These are phyloP conservation scores for Fagopyrum tataricum DNA, from an alignment of 148 eudicot species.

Conservation along the genomic window DNA sequence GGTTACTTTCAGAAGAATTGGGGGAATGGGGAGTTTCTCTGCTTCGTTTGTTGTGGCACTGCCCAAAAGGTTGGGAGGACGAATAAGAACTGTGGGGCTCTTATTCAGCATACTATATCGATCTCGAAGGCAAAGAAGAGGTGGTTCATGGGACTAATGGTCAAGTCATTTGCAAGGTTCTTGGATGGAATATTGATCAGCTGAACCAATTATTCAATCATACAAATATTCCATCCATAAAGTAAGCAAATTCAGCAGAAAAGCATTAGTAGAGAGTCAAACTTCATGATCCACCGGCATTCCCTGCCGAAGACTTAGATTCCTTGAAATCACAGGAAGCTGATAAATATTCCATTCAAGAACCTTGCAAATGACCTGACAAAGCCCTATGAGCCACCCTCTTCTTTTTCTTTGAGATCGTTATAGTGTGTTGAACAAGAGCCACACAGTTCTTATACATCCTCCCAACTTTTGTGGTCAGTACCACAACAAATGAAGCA, in stretches of 20 bases:
- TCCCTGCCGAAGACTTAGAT: constrained; percentile 6
- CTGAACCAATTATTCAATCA: constrained; percentile 13
- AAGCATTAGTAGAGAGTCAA: neutral
- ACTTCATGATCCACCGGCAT: neutral
- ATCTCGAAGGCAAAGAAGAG: constrained; percentile 61
- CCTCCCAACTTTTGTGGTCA: constrained; percentile 39
- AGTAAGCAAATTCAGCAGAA: neutral
- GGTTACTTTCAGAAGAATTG: constrained; percentile 46
- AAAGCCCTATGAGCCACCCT: constrained; percentile 68
- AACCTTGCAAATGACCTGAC: constrained; percentile 65
- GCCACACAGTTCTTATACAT: constrained; percentile 59
- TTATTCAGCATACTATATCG: constrained; percentile 62
- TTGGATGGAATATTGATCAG: constrained; percentile 73
- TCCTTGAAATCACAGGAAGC: constrained; percentile 31
- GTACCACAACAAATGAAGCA: constrained; percentile 73
- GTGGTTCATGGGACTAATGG: constrained; percentile 68
- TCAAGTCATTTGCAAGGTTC: constrained; percentile 65
- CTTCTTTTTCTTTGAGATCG: constrained; percentile 57
- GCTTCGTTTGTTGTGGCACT: constrained; percentile 67
- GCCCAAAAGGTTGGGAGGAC: constrained; percentile 44
- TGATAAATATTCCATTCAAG: constrained; percentile 78
- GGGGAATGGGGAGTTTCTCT: constrained; percentile 58
- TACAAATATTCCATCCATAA: no score
- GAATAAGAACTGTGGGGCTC: constrained; percentile 57
- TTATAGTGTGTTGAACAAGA: constrained; percentile 64